These are phyloP conservation scores for Lentinus polychrous DNA, from an alignment of 1,284 basidiomycete genomes.

Conservation along the genomic window DNA sequence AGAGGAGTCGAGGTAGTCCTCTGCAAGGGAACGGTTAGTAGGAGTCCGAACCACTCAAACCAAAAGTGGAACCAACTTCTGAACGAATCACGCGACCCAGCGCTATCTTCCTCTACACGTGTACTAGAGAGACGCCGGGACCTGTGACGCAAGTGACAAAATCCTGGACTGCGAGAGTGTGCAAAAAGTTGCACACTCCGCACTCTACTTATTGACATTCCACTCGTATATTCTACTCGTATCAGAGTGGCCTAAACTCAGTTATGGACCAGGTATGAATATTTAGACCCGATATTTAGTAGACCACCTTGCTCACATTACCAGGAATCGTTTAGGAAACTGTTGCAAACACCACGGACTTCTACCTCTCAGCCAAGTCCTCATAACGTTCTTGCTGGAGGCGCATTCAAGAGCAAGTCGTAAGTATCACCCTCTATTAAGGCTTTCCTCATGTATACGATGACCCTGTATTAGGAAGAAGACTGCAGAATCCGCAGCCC, in stretches of 20 bases:
- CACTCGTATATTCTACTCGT: too few relatives aligned
- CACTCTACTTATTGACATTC: too few relatives aligned
- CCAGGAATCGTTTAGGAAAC: conserved; percentile 12
- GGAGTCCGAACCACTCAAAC: too few relatives aligned
- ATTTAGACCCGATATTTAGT: neutral
- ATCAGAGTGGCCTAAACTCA: neutral
- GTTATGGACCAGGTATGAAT: conserved; percentile 9
- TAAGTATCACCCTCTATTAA: neutral
- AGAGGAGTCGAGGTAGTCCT: too few relatives aligned
- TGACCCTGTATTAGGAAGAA: conserved; percentile 17
- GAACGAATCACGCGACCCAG: too few relatives aligned
- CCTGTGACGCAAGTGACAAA: too few relatives aligned
- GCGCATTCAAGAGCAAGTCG: conserved; percentile 8
- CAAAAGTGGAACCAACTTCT: too few relatives aligned
- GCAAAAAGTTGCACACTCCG: too few relatives aligned
- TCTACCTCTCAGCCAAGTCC: conserved; percentile 1
- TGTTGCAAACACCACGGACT: conserved; percentile 6
- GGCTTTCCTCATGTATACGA: neutral
- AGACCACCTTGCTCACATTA: neutral
- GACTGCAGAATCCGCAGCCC: conserved; percentile 16
- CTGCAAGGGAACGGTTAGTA: too few relatives aligned
- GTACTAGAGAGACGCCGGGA: too few relatives aligned
- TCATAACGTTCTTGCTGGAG: neutral
- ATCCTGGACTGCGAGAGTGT: too few relatives aligned
- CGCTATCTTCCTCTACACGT: too few relatives aligned